These are phyloP conservation scores for Bathelium albidoporum DNA, from an alignment of 495 filamentous ascomycete species.

Conservation along the genomic window DNA sequence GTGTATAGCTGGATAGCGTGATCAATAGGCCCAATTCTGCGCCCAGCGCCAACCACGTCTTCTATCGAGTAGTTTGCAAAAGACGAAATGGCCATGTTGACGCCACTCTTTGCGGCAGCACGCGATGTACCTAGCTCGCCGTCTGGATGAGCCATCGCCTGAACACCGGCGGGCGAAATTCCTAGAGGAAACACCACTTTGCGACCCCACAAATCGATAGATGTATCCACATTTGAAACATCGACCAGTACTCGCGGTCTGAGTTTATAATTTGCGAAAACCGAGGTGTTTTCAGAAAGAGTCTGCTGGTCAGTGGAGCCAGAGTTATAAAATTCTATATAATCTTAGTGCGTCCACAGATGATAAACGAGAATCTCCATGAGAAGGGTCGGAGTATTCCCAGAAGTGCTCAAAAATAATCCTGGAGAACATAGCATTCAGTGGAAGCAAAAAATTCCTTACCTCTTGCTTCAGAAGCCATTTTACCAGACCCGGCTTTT, in stretches of 20 bases:
- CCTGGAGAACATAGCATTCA: neutral
- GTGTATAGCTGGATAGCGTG: conserved; percentile 40
- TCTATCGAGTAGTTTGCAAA: conserved; percentile 44
- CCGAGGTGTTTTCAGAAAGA: conserved; percentile 28
- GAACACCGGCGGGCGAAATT: conserved; percentile 37
- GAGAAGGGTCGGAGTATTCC: no score
- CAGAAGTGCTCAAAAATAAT: no score
- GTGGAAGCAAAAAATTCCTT: neutral
- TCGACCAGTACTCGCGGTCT: conserved; percentile 46
- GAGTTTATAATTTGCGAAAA: conserved; percentile 36
- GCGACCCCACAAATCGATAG: conserved; percentile 37
- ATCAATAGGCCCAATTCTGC: conserved; percentile 32
- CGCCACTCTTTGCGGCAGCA: conserved; percentile 32
- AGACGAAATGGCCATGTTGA: conserved; percentile 46
- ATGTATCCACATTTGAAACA: conserved; percentile 41
- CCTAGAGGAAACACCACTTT: conserved; percentile 32
- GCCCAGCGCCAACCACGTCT: conserved; percentile 34
- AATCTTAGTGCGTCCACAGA: neutral
- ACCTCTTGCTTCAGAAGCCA: conserved; percentile 23
- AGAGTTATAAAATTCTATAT: conserved; percentile 39
- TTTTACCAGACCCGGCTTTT: conserved; percentile 21
- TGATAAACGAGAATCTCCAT: neutral
- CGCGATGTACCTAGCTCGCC: conserved; percentile 40
- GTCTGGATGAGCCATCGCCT: conserved; percentile 38
- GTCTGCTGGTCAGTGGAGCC: conserved; percentile 39